Evolutionary conservation across 2,329 filamentous ascomycete genomes (phyloP), one percentile per base, ranked within the genome.

Genomic region (Aureobasidium sp.): DNA sequence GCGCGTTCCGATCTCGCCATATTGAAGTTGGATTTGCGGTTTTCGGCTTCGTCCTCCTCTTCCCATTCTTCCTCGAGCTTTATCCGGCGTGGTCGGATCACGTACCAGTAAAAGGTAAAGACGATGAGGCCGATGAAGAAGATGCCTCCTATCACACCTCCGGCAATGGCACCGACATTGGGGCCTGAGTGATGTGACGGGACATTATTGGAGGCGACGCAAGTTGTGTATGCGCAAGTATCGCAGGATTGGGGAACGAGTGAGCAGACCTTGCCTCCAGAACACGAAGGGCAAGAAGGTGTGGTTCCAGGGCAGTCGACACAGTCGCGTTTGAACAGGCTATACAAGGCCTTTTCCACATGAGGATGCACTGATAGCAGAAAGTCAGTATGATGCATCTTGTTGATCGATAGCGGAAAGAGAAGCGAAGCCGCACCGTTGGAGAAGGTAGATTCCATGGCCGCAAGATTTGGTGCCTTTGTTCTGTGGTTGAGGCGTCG

Each of bases 121-220:
- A 87, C 87, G 59, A 89, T 72, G 41, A 90, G 75, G n/a, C 83
- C 87, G 58, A 97, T 81, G 49, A 86, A 81, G n/a, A 82, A 81
- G 15, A 97, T 74, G 66, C 91, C 94, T 65, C 91, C 94, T 47
- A 97, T 79, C 10, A 97, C 91, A 66, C 93, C 93, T 66, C 94
- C 94, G 2, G 89, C 93, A 66, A 99, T 97, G 37, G 90, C 90
- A 45, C 92, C 92, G 1, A 87, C 76, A 62, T 90, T 92, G 8
- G 88, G 83, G 8, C 83, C 81, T 39, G 70, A 65, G 72, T 66
- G 25, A 67, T 66, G 15, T 72, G 69, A n/a, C 70, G 71, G 10
- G 73, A 72, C 5, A 74, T 70, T 49, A 74, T 70, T 49, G 70
- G 71, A 30, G 76, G 74, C 71, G 11, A 83, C 74, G 69, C 86